These are phyloP conservation scores for Pseudohyphozyma bogoriensis DNA, from an alignment of 768 basidiomycete genomes.

Conservation along the genomic window DNA sequence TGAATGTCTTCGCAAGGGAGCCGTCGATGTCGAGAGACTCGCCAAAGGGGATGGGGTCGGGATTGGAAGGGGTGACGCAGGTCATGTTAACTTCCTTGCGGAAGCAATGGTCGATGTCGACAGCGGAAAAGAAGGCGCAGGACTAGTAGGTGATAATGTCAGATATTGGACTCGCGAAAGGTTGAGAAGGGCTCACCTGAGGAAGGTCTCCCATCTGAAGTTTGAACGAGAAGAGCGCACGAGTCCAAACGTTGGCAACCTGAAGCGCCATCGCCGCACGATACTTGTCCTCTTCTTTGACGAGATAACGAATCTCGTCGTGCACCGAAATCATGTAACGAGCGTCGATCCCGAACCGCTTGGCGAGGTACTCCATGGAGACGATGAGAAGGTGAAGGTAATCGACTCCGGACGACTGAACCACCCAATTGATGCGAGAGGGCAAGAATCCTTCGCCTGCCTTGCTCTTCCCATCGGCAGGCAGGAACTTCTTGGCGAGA, in stretches of 20 bases:
- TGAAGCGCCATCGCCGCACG: slow-evolving; percentile 87
- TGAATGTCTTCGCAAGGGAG: slow-evolving; percentile 9
- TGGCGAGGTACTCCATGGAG: slow-evolving; percentile 78
- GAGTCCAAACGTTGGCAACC: slow-evolving; percentile 91
- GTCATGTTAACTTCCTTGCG: slow-evolving; percentile 95
- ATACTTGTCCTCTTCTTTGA: slow-evolving; percentile 76
- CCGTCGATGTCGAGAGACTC: slow-evolving; percentile 63
- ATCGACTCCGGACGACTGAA: slow-evolving; percentile 96
- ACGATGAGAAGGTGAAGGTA: slow-evolving; percentile 95
- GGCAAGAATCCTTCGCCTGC: slow-evolving; percentile 78
- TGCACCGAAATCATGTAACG: slow-evolving; percentile 94
- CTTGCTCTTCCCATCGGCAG: slow-evolving; percentile 40
- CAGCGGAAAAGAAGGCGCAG: slow-evolving; percentile 89
- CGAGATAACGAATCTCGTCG: slow-evolving; percentile 90
- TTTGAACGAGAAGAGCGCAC: slow-evolving; percentile 76
- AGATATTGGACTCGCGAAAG: not conserved
- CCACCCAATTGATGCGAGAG: slow-evolving; percentile 97
- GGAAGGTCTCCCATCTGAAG: slow-evolving; percentile 95
- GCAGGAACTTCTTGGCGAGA: slow-evolving; percentile 78
- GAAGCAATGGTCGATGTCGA: slow-evolving; percentile 81
- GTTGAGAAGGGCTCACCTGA: slow-evolving; percentile 49
- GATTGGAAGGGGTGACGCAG: slow-evolving; percentile 88
- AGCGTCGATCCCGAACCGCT: slow-evolving; percentile 70
- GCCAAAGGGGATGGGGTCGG: slow-evolving; percentile 69
- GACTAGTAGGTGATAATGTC: slow-evolving; percentile 7